These are phyloP conservation scores for Erysimum pusillum DNA, from an alignment of 441 rosid species.

Conservation along the genomic window DNA sequence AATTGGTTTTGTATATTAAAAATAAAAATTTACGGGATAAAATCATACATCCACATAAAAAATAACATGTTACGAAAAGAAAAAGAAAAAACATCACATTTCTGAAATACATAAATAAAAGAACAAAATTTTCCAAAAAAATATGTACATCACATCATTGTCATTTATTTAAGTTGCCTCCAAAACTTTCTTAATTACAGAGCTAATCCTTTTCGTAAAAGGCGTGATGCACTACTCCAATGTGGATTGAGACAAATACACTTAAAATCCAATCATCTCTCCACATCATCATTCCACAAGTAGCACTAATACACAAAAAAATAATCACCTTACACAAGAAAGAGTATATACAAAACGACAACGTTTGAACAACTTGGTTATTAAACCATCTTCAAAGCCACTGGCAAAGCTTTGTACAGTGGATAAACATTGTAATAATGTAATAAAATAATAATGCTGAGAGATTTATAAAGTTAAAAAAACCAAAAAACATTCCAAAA, in stretches of 20 bases:
- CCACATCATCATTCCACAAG: neutral
- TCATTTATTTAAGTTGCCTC: too few species aligned
- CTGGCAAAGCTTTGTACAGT: slow-evolving; percentile 18
- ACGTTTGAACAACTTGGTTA: neutral
- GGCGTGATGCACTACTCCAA: neutral
- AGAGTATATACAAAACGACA: slow-evolving; percentile 7
- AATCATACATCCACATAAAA: too few species aligned
- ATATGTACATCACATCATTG: too few species aligned
- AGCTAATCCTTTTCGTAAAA: neutral
- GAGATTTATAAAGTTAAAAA: neutral
- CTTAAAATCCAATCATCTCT: neutral
- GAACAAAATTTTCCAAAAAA: too few species aligned
- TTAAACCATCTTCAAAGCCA: slow-evolving; percentile 9
- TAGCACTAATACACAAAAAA: neutral
- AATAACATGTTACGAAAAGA: too few species aligned
- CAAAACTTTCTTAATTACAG: too few species aligned
- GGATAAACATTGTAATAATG: neutral
- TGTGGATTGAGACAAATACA: neutral
- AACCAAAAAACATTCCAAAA: neutral
- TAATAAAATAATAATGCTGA: slow-evolving; percentile 1
- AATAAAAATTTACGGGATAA: too few species aligned
- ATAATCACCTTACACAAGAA: slow-evolving; percentile 3
- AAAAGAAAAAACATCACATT: too few species aligned
- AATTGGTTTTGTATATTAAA: too few species aligned
- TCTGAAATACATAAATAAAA: too few species aligned